Conservation (phyloP, 2,329 filamentous ascomycete species). For the Colletotrichum tabaci region DNA sequence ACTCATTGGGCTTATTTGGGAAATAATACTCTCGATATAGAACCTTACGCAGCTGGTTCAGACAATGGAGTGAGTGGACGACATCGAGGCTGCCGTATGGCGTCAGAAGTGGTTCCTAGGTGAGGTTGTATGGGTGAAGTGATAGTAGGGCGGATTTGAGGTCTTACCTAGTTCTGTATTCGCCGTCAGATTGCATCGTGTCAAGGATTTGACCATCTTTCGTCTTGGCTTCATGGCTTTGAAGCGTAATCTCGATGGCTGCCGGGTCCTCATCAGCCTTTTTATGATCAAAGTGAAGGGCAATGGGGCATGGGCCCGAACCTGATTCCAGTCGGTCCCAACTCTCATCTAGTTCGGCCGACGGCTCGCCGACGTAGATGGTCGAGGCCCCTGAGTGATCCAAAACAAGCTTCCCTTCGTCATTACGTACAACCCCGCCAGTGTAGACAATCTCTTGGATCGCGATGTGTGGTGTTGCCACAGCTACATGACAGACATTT, state of each 20-base stretch:
- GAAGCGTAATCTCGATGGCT: neutral
- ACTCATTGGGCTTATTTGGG: neutral
- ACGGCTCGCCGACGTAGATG: neutral
- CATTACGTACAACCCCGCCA: neutral
- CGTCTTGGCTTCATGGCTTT: neutral
- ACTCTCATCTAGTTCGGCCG: neutral
- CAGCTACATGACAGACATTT: neutral
- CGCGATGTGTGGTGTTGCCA: neutral
- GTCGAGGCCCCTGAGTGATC: neutral
- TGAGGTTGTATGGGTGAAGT: too few relatives aligned
- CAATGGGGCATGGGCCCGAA: neutral
- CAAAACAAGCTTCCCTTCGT: neutral
- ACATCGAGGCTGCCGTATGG: neutral
- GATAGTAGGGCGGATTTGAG: too few relatives aligned
- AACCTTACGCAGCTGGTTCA: neutral
- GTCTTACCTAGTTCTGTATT: neutral
- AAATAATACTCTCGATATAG: neutral
- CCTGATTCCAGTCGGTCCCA: constrained; percentile 5
- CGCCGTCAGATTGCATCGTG: neutral
- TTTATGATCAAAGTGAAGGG: too few relatives aligned
- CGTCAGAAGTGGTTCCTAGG: neutral
- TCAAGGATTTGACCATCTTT: neutral
- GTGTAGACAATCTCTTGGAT: neutral
- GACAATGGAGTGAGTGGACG: neutral
- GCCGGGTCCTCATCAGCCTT: neutral